A percentile compares a stretch with the other conserved stretches of the same genome.
Evolutionary conservation across 352 stramenopile genomes (phyloP).

Genomic region (Pythium vanterpoolii): DNA sequence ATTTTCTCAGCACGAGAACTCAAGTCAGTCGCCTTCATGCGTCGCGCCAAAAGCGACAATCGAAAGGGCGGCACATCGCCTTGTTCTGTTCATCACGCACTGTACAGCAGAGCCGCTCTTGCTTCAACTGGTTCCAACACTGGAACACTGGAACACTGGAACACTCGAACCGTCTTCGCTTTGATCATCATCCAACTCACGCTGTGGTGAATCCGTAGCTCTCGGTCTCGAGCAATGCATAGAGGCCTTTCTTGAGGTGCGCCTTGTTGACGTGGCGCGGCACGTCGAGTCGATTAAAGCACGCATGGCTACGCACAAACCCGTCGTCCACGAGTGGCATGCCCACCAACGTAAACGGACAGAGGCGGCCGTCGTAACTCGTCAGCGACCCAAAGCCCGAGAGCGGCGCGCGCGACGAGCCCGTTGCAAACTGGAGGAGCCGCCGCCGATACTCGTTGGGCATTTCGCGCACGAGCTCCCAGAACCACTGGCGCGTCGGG

Average conservation of each 20-base stretch:
- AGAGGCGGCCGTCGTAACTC: slow-evolving; percentile 77
- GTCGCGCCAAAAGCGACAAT: too few species aligned
- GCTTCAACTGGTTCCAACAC: too few species aligned
- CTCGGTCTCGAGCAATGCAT: slow-evolving; percentile 46
- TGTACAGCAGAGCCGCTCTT: too few species aligned
- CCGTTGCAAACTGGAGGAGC: slow-evolving; percentile 80
- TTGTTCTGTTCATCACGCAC: too few species aligned
- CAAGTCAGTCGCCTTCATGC: too few species aligned
- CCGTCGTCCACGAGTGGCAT: slow-evolving; percentile 27
- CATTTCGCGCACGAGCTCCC: slow-evolving; percentile 93
- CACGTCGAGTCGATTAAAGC: slow-evolving; percentile 90
- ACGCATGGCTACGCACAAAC: slow-evolving; percentile 47
- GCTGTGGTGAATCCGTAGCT: slow-evolving; percentile 57
- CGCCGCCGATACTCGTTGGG: slow-evolving; percentile 69
- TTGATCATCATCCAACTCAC: slow-evolving; percentile 3
- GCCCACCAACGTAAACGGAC: slow-evolving; percentile 70
- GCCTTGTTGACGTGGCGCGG: slow-evolving; percentile 88
- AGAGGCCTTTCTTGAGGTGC: slow-evolving; percentile 56
- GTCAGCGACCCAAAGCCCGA: slow-evolving; percentile 69
- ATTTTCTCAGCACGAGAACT: too few species aligned
- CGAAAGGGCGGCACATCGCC: too few species aligned
- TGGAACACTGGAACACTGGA: not conserved
- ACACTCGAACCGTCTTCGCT: not conserved
- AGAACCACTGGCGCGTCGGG: slow-evolving; percentile 88
- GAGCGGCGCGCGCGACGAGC: slow-evolving; percentile 71